A percentile compares a stretch with the other conserved stretches of the same genome.
Evolutionary conservation across 1,284 basidiomycete genomes (phyloP).

Genomic region (Ganoderma meredithae): DNA sequence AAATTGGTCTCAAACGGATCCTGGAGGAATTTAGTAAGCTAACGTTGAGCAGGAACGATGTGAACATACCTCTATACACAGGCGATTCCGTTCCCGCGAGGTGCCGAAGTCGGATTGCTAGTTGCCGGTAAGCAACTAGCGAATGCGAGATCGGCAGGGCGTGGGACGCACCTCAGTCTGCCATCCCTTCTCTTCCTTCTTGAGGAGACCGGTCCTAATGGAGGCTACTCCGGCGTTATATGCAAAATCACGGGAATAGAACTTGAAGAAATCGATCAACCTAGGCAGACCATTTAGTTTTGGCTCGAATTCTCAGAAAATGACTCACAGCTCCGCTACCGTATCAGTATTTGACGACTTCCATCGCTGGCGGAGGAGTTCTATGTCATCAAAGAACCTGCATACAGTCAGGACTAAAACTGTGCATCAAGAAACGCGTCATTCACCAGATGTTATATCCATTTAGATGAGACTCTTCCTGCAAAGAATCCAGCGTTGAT

Average conservation of each 20-base stretch:
- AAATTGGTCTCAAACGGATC: slow-evolving; percentile 97
- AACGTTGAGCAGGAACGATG: not conserved
- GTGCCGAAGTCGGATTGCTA: slow-evolving; percentile 66
- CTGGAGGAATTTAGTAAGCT: slow-evolving; percentile 48
- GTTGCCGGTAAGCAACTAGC: slow-evolving; percentile 2
- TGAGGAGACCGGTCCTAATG: slow-evolving; percentile 87
- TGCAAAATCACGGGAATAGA: slow-evolving; percentile 92
- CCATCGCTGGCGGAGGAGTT: slow-evolving; percentile 91
- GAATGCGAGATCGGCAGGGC: not conserved
- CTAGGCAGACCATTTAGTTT: slow-evolving; percentile 46
- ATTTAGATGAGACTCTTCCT: slow-evolving; percentile 89
- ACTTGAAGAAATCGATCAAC: slow-evolving; percentile 97
- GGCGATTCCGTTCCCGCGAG: slow-evolving; percentile 86
- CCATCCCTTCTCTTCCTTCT: slow-evolving; percentile 95
- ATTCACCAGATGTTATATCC: slow-evolving; percentile 84
- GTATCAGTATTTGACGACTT: slow-evolving; percentile 92
- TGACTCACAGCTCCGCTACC: slow-evolving; percentile 88
- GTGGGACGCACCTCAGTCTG: slow-evolving; percentile 78
- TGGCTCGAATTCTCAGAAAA: not conserved
- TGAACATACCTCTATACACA: slow-evolving; percentile 87
- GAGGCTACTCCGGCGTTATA: slow-evolving; percentile 94
- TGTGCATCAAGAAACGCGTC: not conserved
- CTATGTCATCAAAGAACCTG: slow-evolving; percentile 98
- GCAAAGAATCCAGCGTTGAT: slow-evolving; percentile 29
- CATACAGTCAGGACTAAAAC: slow-evolving; percentile 17